phyloP scores from a whole-genome alignment of 2,329 filamentous ascomycete species.

The Beauveria sp. region DNA sequence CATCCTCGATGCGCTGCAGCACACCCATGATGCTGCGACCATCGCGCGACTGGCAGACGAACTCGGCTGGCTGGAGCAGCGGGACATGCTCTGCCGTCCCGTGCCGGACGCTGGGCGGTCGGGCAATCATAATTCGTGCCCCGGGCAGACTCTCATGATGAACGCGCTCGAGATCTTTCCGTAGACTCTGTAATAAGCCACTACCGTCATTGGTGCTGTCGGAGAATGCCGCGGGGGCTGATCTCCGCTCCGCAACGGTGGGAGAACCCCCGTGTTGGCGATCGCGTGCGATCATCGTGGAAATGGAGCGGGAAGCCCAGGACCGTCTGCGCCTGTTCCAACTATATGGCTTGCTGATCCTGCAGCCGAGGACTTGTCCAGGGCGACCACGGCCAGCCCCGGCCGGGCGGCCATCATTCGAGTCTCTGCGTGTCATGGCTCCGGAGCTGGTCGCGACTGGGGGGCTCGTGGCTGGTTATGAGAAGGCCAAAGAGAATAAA shows the following conservation, averaged over 20 bases:
- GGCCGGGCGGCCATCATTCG: background rate
- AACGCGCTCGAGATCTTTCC: background rate
- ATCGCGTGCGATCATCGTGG: background rate
- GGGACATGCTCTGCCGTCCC: background rate
- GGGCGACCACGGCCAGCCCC: background rate
- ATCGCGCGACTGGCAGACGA: background rate
- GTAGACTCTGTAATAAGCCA: background rate
- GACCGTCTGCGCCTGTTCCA: background rate
- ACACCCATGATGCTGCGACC: conserved; percentile 4
- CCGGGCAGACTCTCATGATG: background rate
- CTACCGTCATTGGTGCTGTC: background rate
- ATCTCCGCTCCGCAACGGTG: background rate
- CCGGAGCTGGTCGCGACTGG: background rate
- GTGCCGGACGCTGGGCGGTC: background rate
- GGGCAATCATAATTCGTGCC: conserved; percentile 3
- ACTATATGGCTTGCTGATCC: background rate
- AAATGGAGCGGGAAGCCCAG: background rate
- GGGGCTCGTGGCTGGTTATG: background rate
- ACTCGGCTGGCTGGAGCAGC: background rate
- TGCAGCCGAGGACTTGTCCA: background rate
- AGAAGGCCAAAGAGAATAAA: background rate
- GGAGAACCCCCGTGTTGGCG: background rate
- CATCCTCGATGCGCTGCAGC: background rate
- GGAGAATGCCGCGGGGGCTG: background rate
- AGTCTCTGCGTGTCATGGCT: background rate